Base-by-base conservation (phyloP, 2,329 filamentous ascomycete genomes). In the Sordariomycetes sp. region DNA sequence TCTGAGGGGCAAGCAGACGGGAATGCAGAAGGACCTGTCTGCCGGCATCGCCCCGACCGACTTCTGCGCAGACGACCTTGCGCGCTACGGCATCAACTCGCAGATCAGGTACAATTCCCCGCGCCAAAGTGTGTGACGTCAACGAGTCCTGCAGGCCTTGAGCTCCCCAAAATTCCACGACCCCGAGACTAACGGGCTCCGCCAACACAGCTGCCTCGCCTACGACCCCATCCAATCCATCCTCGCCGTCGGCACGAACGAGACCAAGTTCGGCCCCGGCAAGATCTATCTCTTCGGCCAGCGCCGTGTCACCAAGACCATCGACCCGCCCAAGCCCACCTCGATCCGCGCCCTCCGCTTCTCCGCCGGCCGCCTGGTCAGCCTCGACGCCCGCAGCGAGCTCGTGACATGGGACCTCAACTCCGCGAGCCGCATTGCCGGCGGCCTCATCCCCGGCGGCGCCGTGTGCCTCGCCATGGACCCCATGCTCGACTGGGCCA, bases 161-260 rank as follows among this genome's bases (percentile, higher is more conserved):
- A 50, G 46, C 46, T 50, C 16, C 20, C 18, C n/a, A 50, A 37
- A 37, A 11, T n/a, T 5, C 18, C 8, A 48, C 18, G 11, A 50
- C 46, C 3, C n/a, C 40, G 16, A 16, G 55, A 34, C 40, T 57
- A 34, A 57, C 40, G 43, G 2, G 12, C 24, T 14, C 6, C n/a
- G n/a, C 14, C 40, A 46, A 34, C 50, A 80, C 65, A 90, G 89
- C 65, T 88, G 88, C 62, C 76, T 97, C 63, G 88, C 91, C 61
- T 97, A 96, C 75, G 92, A 97, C 64, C 92, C 94, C 1, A 81
- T 97, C 14, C 94, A 99, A 70, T 96, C 92, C 32, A 84, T 99
- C 59, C 80, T 99, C 56, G 94, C 94, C 50, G 83, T 97, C 62
- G 94, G 91, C 60, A 99, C 94, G 50, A 89, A 85, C 69, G 88